Base-by-base conservation (phyloP, 176 grass and related monocot genomes). In the Ensete ventricosum region DNA sequence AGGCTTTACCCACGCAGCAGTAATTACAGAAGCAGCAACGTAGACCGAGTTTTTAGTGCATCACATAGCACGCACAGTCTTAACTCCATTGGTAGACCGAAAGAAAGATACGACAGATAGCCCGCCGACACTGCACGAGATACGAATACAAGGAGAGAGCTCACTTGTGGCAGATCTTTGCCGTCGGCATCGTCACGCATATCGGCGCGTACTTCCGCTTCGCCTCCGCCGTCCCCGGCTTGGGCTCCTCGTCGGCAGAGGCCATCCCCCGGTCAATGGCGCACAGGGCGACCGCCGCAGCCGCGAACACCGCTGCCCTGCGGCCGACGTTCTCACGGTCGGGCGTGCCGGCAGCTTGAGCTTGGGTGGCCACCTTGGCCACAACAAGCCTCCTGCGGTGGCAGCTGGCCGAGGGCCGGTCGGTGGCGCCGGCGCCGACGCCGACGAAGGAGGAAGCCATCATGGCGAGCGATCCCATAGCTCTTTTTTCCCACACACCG, bases 171-270 rank as follows among this genome's bases (percentile, higher is more conserved):
- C 73, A 76, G 50, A 51, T 62, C 57, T 14, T 76, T n/a, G 74
- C 58, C 55, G 74, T 76, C 29, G 74, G 74, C 74, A 76, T 76
- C 14, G 74, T 76, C 57, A 76, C 74, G 58, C 74, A 76, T 16
- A 78, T 52, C 8, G 76, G 76, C 3, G 76, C 63, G 4, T 69
- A 78, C 22, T 53, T 16, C 76, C 69, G 54, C 76, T 21, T 78
- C 17, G 64, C 76, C 63, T 78, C 64, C 16, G 64, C 17, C 52
- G 76, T 78, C 64, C 76, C 76, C 2, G 11, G 50, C 64, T 68
- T 69, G 9, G 76, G 76, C 19, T 68, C 76, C 51, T 29, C 63
- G 14, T 16, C 63, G 9, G 63, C 64, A 12, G 10, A n/a, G 0
- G 64, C 76, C 6, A 68, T 54, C 6, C 62, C 50, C 62, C 50